These are phyloP conservation scores for Psilocybe mexicana DNA, from an alignment of 1,284 basidiomycete genomes.

Conservation along the genomic window DNA sequence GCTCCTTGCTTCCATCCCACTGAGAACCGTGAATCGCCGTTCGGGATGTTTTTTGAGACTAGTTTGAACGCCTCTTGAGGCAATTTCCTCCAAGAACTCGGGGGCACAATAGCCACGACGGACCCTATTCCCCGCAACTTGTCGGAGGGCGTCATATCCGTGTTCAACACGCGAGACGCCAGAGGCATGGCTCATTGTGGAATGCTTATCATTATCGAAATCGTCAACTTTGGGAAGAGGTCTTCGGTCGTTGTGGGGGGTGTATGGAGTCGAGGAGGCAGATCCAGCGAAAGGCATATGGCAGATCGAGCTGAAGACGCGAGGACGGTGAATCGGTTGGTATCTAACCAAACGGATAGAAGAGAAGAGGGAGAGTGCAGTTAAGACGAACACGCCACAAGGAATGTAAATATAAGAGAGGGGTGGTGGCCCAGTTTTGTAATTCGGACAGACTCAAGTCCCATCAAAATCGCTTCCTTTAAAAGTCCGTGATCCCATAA, in stretches of 20 bases:
- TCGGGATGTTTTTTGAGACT: conserved; percentile 29
- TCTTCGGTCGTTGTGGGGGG: conserved; percentile 20
- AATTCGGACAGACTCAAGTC: conserved; percentile 5
- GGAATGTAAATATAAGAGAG: conserved; percentile 15
- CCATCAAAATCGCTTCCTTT: conserved; percentile 21
- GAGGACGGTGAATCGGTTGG: conserved; percentile 15
- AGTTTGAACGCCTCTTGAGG: conserved; percentile 29
- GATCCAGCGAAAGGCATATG: conserved; percentile 19
- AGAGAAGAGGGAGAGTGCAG: conserved; percentile 7
- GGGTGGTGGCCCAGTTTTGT: conserved; percentile 8
- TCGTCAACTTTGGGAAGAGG: conserved; percentile 21
- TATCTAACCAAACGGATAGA: conserved; percentile 28
- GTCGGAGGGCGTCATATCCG: conserved; percentile 27
- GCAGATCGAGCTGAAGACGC: conserved; percentile 10
- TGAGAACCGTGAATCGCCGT: conserved; percentile 40
- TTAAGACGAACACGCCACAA: conserved; percentile 11
- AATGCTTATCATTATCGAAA: conserved; percentile 26
- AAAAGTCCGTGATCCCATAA: conserved; percentile 23
- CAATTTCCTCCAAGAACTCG: conserved; percentile 42
- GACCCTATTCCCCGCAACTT: conserved; percentile 34
- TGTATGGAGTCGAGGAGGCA: conserved; percentile 21
- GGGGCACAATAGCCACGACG: conserved; percentile 42
- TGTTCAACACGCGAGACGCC: conserved; percentile 21
- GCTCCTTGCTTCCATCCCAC: conserved; percentile 39
- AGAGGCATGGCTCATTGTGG: conserved; percentile 25